These are phyloP conservation scores for Fagopyrum homotropicum DNA, from an alignment of 148 eudicot species.

Conservation along the genomic window DNA sequence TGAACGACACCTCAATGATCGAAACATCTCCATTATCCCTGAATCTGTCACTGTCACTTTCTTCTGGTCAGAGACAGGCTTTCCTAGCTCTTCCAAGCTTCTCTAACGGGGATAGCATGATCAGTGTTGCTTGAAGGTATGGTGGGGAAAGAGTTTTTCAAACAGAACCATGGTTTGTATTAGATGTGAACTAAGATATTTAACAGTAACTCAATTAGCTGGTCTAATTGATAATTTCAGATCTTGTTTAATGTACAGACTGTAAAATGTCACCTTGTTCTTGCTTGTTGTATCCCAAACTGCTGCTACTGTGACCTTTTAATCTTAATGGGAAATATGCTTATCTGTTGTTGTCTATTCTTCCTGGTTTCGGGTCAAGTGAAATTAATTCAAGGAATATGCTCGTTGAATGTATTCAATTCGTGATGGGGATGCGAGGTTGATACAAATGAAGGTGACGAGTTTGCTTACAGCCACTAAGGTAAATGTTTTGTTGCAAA, in stretches of 20 bases:
- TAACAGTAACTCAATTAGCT: conserved; percentile 10
- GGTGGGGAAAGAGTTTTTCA: not conserved
- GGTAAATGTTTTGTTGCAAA: no score
- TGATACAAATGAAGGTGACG: no score
- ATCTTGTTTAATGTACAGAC: conserved; percentile 1
- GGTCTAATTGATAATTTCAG: conserved; percentile 6
- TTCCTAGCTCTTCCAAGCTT: not conserved
- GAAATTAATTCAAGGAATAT: not conserved
- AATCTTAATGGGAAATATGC: conserved; percentile 12
- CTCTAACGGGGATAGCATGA: conserved; percentile 6
- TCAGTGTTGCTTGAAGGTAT: conserved; percentile 15
- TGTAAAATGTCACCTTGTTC: conserved; percentile 14
- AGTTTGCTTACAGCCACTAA: no score
- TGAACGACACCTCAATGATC: not conserved
- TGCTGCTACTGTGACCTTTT: not conserved
- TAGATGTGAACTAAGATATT: conserved; percentile 1
- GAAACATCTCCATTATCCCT: not conserved
- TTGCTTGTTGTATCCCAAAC: not conserved
- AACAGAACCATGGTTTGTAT: not conserved
- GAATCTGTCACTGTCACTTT: not conserved
- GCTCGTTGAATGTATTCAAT: not conserved
- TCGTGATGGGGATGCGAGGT: not conserved
- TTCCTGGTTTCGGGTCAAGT: not conserved
- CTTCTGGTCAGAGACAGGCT: not conserved
- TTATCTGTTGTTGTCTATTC: not conserved